phyloP scores from a whole-genome alignment of 176 grass and related monocot species.

The Bolboschoenus planiculmis region DNA sequence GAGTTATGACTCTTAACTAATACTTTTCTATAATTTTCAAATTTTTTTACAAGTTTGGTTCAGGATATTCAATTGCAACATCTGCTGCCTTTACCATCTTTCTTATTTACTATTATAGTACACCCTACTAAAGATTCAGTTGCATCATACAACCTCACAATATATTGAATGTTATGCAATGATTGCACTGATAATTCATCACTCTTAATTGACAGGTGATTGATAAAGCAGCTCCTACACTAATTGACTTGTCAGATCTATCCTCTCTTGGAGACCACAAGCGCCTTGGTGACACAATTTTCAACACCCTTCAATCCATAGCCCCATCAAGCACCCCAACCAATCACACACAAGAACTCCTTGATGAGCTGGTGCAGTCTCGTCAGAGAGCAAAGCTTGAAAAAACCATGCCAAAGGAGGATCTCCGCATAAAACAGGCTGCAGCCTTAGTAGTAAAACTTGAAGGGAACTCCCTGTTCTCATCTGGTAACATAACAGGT shows the following conservation, averaged over 20 bases:
- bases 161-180: background rate
- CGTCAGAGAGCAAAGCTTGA: slow-evolving; percentile 78
- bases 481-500: slow-evolving; percentile 84
- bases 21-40: background rate
- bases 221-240: slow-evolving; percentile 72
- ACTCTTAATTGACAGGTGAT: slow-evolving; percentile 43
- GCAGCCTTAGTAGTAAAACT: slow-evolving; percentile 95
- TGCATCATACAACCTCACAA: background rate
- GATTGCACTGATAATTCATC: background rate
- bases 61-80: background rate
- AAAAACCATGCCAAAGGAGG: slow-evolving; percentile 94
- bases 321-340: slow-evolving; percentile 34
- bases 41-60: background rate
- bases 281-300: slow-evolving; percentile 72
- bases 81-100: background rate
- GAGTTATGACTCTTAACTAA: background rate
- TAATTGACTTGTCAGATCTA: slow-evolving; percentile 78
- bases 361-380: slow-evolving; percentile 73
- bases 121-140: background rate
- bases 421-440: slow-evolving; percentile 96
- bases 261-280: slow-evolving; percentile 72
- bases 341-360: slow-evolving; percentile 57
- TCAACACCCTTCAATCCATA: slow-evolving; percentile 64
- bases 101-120: background rate
- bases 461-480: slow-evolving; percentile 97